phyloP scores from a whole-genome alignment of 495 filamentous ascomycete genomes.

The Xylaria curta region DNA sequence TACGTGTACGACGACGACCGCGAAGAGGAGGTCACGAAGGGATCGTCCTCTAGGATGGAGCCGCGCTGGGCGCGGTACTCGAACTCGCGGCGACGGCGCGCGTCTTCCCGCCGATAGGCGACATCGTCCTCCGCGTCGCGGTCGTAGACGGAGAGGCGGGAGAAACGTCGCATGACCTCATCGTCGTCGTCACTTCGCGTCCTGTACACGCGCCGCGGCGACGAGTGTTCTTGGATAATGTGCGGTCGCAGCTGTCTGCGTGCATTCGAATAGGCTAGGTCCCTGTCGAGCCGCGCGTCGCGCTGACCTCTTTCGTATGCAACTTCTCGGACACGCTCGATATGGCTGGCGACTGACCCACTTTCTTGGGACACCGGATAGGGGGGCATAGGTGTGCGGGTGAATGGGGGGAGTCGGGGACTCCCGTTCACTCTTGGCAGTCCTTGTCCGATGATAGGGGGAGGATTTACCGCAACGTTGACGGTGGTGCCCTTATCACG shows the following conservation, averaged over 20 bases:
- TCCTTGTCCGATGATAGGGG: not conserved
- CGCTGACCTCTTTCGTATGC: conserved; percentile 30
- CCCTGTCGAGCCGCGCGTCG: conserved; percentile 23
- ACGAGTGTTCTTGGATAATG: conserved; percentile 12
- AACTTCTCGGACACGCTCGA: conserved; percentile 28
- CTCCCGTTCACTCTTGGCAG: not conserved
- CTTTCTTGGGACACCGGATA: not conserved
- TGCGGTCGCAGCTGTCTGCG: conserved; percentile 19
- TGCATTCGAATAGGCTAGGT: conserved; percentile 18
- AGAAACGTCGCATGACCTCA: conserved; percentile 4
- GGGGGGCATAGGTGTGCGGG: not conserved
- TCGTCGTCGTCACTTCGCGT: conserved; percentile 12
- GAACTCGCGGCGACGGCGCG: not conserved
- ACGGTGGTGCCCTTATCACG: not conserved
- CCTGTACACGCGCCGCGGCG: not conserved
- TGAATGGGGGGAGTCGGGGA: not conserved
- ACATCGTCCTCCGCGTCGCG: conserved; percentile 9
- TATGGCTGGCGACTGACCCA: conserved; percentile 15
- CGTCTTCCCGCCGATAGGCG: not conserved
- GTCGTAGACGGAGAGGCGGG: conserved; percentile 29
- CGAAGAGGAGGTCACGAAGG: conserved; percentile 5
- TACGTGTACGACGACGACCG: conserved; percentile 14
- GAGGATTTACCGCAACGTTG: not conserved
- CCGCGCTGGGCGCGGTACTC: conserved; percentile 11
- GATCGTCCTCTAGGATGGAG: conserved; percentile 12